Conservation (phyloP, 495 filamentous ascomycete genomes). For the Podospora tetraspora region DNA sequence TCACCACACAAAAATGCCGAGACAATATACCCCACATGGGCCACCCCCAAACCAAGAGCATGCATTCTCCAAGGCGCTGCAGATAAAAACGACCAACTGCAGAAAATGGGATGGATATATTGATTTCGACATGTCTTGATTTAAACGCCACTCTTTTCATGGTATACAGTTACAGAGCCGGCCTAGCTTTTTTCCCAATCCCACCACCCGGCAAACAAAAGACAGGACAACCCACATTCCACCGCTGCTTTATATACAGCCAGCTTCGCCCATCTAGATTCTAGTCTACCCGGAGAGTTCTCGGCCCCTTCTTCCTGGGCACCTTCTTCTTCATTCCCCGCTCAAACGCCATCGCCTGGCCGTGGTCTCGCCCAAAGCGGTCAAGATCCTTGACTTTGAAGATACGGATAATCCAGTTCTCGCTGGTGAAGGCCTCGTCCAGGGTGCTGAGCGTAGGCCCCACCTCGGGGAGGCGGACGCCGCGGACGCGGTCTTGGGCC, state of each 20-base stretch:
- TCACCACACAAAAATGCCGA: not conserved
- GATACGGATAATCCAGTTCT: conserved; percentile 99
- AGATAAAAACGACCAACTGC: not conserved
- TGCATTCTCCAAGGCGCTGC: not conserved
- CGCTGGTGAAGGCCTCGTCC: conserved; percentile 96
- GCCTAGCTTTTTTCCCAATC: conserved; percentile 17
- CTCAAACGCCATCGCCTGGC: conserved; percentile 78
- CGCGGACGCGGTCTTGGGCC: conserved; percentile 86
- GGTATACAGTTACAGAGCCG: conserved; percentile 25
- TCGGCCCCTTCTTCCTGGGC: conserved; percentile 70
- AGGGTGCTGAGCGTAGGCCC: conserved; percentile 82
- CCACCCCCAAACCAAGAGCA: not conserved
- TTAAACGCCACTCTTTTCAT: conserved; percentile 20
- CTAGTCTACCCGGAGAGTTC: conserved; percentile 80
- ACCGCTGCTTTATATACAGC: conserved; percentile 20
- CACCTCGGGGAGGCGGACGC: conserved; percentile 71
- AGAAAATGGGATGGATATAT: not conserved
- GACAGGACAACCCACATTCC: conserved; percentile 17
- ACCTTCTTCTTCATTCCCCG: conserved; percentile 85
- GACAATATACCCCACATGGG: not conserved
- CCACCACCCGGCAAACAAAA: conserved; percentile 14
- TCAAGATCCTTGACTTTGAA: conserved; percentile 99
- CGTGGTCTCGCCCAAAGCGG: conserved; percentile 88
- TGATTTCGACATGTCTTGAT: conserved; percentile 3
- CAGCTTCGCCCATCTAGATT: conserved; percentile 1